Percentiles rank a stretch among this genome's conserved stretches.
phyloP scores from a whole-genome alignment of 2,329 filamentous ascomycete species.

The Podosphaera fusca region DNA sequence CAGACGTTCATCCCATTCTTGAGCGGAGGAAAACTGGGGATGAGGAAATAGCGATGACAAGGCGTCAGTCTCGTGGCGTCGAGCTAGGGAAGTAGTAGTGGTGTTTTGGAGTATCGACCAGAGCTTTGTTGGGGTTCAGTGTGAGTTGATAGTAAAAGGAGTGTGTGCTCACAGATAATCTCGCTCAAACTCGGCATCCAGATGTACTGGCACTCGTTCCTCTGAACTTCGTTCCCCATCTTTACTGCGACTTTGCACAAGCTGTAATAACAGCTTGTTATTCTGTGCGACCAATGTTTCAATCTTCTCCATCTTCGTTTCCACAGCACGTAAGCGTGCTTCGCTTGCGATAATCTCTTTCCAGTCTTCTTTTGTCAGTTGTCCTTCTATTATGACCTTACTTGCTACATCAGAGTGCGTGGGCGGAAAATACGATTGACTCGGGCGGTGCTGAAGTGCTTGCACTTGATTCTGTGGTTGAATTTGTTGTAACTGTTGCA shows the following conservation, averaged over 20 bases:
- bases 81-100: conserved; percentile 11
- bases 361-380: conserved; percentile 16
- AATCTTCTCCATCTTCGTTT: conserved; percentile 15
- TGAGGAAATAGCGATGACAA: no score
- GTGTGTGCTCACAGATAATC: conserved; percentile 15
- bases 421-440: conserved; percentile 5
- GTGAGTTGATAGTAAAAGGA: background rate
- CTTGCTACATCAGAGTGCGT: conserved; percentile 11
- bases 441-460: conserved; percentile 3
- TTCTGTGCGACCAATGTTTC: conserved; percentile 15
- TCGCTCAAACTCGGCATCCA: conserved; percentile 16
- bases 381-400: conserved; percentile 14
- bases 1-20: no score
- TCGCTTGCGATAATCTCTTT: conserved; percentile 16
- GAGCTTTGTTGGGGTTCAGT: conserved; percentile 6
- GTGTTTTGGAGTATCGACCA: conserved; percentile 14
- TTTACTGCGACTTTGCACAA: conserved; percentile 11
- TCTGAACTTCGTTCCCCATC: conserved; percentile 11
- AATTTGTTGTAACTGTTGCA: conserved; percentile 7
- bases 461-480: background rate
- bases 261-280: conserved; percentile 15
- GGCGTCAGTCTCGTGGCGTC: background rate
- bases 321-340: conserved; percentile 12
- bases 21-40: no score
- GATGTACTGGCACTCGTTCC: conserved; percentile 15